Evolutionary conservation across 2,329 filamentous ascomycete genomes (phyloP).

Genomic region (Fonsecaea monophora): DNA sequence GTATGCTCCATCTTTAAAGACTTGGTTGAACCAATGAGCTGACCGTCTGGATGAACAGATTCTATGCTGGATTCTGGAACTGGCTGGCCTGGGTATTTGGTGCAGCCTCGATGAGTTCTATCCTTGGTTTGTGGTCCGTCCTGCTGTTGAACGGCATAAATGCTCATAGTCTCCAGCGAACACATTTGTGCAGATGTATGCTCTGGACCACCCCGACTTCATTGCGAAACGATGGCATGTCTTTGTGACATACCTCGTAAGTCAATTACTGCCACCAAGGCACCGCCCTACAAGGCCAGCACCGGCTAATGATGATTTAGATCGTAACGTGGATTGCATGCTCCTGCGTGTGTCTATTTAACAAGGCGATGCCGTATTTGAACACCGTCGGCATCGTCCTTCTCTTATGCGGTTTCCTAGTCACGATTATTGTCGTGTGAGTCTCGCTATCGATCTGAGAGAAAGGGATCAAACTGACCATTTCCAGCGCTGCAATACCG

Average conservation of each 20-base stretch:
- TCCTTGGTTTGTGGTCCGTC: slow-evolving; percentile 50
- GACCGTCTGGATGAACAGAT: slow-evolving; percentile 12
- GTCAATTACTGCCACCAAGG: not conserved
- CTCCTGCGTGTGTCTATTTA: slow-evolving; percentile 49
- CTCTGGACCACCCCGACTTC: slow-evolving; percentile 62
- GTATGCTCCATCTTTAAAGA: slow-evolving; percentile 33
- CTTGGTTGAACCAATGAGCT: not conserved
- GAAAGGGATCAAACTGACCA: not conserved
- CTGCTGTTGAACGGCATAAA: not conserved
- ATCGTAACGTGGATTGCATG: slow-evolving; percentile 36
- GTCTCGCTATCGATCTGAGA: slow-evolving; percentile 2
- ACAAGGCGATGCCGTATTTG: slow-evolving; percentile 48
- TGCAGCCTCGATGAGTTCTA: slow-evolving; percentile 64
- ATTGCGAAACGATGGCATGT: slow-evolving; percentile 63
- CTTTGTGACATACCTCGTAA: slow-evolving; percentile 63
- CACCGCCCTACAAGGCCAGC: not conserved
- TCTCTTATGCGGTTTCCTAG: slow-evolving; percentile 53
- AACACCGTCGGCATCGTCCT: slow-evolving; percentile 56
- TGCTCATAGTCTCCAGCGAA: slow-evolving; percentile 49
- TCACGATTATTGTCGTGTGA: slow-evolving; percentile 54
- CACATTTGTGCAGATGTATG: slow-evolving; percentile 67
- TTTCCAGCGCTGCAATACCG: slow-evolving; percentile 31
- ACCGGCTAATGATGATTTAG: slow-evolving; percentile 25
- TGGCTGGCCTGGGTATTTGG: slow-evolving; percentile 65
- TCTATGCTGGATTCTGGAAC: slow-evolving; percentile 56